Percentiles rank a stretch among this genome's conserved stretches.
phyloP scores from a whole-genome alignment of 140 eudicot species.

The Oenanthe javanica region DNA sequence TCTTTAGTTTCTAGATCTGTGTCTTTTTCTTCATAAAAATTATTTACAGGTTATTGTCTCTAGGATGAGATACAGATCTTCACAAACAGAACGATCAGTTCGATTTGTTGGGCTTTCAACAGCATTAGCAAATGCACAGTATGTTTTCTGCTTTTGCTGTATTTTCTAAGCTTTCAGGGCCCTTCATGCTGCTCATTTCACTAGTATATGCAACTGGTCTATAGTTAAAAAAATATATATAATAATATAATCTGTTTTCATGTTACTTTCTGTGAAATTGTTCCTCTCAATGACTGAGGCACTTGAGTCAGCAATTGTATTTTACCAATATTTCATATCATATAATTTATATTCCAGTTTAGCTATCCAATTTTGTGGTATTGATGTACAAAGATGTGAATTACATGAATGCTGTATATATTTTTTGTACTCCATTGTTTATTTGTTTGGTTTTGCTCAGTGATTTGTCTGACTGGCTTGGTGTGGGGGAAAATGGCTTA shows the following conservation, averaged over 20 bases:
- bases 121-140: constrained; percentile 96
- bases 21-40: background rate
- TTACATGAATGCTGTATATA: background rate
- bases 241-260: background rate
- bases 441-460: constrained; percentile 27
- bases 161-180: background rate
- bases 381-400: background rate
- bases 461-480: constrained; percentile 97
- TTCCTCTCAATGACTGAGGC: background rate
- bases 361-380: background rate
- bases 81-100: constrained; percentile 88
- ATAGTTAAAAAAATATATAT: too few species aligned
- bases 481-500: constrained; percentile 82
- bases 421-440: background rate
- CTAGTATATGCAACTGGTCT: too few species aligned
- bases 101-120: constrained; percentile 96
- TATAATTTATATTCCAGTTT: background rate
- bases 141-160: constrained; percentile 20
- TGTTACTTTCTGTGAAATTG: background rate
- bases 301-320: background rate
- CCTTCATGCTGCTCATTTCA: background rate
- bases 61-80: constrained; percentile 97
- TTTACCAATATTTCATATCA: background rate
- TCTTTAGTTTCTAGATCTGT: background rate
- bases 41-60: constrained; percentile 77